These are phyloP conservation scores for Sphagnum fallax DNA, from an alignment of 228 moss, liverwort and hornwort genomes.

Conservation along the genomic window DNA sequence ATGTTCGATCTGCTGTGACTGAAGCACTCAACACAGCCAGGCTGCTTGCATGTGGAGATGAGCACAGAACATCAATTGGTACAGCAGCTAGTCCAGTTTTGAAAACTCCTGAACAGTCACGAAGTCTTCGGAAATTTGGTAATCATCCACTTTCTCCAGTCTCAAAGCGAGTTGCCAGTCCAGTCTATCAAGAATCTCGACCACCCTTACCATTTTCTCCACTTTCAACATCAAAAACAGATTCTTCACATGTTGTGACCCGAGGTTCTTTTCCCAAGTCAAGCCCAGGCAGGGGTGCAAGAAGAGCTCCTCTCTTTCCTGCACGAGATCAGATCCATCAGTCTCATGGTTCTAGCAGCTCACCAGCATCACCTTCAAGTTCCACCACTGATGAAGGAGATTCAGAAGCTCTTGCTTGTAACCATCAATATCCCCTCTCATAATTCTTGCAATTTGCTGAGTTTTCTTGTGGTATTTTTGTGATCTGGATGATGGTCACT, in stretches of 20 bases:
- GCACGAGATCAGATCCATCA: slow-evolving; percentile 11
- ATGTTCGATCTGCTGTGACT: slow-evolving; percentile 58
- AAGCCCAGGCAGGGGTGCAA: slow-evolving; percentile 19
- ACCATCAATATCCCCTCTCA: slow-evolving; percentile 3
- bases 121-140: slow-evolving; percentile 1
- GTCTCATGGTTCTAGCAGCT: slow-evolving; percentile 15
- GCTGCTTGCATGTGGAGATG: slow-evolving; percentile 26
- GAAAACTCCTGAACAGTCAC: no score
- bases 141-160: slow-evolving; percentile 8
- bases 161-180: slow-evolving; percentile 20
- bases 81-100: no score
- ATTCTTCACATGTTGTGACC: slow-evolving; percentile 22
- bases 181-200: slow-evolving; percentile 46
- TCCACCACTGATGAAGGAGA: slow-evolving; percentile 21
- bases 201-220: slow-evolving; percentile 25
- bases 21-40: slow-evolving; percentile 71
- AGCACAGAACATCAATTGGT: no score
- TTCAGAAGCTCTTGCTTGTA: slow-evolving; percentile 26
- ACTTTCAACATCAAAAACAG: slow-evolving; percentile 27
- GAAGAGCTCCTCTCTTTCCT: slow-evolving; percentile 24
- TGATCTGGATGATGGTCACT: no score
- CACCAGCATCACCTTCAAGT: slow-evolving; percentile 28
- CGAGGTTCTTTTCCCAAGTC: slow-evolving; percentile 10
- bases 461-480: no score
- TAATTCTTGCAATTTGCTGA: no score